These are phyloP conservation scores for Solidago caesia DNA, from an alignment of 129 eudicot genomes.

Conservation along the genomic window DNA sequence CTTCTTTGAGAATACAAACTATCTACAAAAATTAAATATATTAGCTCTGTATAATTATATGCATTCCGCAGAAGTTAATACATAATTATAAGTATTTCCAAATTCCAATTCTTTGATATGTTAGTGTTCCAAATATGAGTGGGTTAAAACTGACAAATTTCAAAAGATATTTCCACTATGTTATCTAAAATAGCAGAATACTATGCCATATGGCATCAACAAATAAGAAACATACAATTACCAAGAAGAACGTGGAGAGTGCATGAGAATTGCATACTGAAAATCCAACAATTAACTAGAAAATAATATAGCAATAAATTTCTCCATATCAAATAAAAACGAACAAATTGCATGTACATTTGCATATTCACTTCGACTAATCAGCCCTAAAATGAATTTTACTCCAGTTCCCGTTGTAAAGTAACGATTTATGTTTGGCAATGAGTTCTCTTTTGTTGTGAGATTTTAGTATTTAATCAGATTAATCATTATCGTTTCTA, in stretches of 20 bases:
- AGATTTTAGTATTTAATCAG: no score
- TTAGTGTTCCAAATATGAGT: neutral
- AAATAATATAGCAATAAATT: no score
- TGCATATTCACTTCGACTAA: neutral
- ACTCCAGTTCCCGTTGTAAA: no score
- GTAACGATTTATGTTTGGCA: no score
- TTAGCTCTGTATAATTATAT: slow-evolving; percentile 4
- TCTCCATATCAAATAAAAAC: neutral
- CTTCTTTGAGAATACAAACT: slow-evolving; percentile 86
- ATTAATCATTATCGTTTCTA: no score
- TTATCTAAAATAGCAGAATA: neutral
- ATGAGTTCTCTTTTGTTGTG: no score
- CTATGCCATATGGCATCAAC: neutral
- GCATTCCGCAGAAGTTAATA: neutral
- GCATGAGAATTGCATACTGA: no score
- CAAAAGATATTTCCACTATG: neutral
- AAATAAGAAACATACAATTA: no score
- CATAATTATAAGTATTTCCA: neutral
- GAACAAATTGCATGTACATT: neutral
- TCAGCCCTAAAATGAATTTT: neutral
- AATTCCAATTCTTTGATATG: neutral
- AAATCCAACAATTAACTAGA: no score
- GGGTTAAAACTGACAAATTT: neutral
- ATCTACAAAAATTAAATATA: slow-evolving; percentile 45
- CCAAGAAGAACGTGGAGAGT: no score